phyloP scores from a whole-genome alignment of 192 early-diverging fungal species.

The Podila clonocystis region DNA sequence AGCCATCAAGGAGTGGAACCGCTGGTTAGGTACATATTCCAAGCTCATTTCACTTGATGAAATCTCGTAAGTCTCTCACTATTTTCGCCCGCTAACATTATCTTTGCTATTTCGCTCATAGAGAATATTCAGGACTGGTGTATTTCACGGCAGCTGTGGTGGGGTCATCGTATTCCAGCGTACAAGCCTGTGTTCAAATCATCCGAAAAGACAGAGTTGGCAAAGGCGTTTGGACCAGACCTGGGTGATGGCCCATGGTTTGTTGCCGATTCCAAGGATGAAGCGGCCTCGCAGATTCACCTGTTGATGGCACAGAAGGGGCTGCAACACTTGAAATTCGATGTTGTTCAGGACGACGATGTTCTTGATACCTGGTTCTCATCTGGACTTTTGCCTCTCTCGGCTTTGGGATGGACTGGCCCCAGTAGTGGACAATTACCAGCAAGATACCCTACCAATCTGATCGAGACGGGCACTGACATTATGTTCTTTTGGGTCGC shows the following conservation, averaged over 20 bases:
- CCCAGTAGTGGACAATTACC: conserved; percentile 55
- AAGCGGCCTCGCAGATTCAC: conserved; percentile 66
- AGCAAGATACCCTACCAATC: conserved; percentile 75
- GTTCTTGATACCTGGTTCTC: conserved; percentile 99
- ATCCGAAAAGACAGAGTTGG: not conserved
- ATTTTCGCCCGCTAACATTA: not conserved
- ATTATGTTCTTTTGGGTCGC: conserved; percentile 99
- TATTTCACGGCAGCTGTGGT: conserved; percentile 97
- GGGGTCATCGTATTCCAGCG: conserved; percentile 95
- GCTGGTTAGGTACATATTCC: conserved; percentile 77
- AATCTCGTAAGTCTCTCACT: not conserved
- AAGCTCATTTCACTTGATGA: not conserved
- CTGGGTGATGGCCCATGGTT: conserved; percentile 72
- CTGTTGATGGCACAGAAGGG: conserved; percentile 56
- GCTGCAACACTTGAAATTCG: conserved; percentile 40
- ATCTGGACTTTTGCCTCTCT: conserved; percentile 90
- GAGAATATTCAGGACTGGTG: conserved; percentile 95
- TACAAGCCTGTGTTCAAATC: conserved; percentile 76
- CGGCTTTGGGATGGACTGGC: conserved; percentile 65
- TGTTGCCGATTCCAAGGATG: conserved; percentile 61
- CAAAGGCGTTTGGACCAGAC: conserved; percentile 4
- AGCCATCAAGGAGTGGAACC: conserved; percentile 85
- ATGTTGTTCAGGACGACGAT: conserved; percentile 83
- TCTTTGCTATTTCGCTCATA: not conserved
- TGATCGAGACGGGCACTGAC: conserved; percentile 96